Base-by-base conservation (phyloP, 495 filamentous ascomycete genomes). In the Aspergillus ellipticus region DNA sequence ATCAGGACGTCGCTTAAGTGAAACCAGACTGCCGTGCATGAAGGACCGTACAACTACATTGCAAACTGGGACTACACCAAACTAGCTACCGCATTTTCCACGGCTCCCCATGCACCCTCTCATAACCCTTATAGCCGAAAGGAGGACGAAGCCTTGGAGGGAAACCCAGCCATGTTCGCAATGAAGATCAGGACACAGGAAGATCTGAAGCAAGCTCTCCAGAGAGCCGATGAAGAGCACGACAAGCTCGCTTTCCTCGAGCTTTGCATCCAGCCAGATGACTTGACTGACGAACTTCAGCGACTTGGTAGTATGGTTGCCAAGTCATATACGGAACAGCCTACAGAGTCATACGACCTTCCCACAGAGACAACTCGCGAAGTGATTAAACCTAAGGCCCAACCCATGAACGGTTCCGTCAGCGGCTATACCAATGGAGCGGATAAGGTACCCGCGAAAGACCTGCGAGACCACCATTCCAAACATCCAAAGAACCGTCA, bases 31-130 rank as follows among this genome's bases (percentile, higher is more conserved):
- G 60, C 56, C 16, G 22, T 63, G 1, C 60, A 59, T 16, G 56
- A 63, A 6, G 56, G 56, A 13, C 56, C 60, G 9, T 63, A 63
- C 33, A 59, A 63, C 39, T 56, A 53, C 24, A 49, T 59, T 39
- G 50, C 35, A 4, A 57, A 57, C 39, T 63, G 60, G 60, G 46
- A 63, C 29, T 59, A 63, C 42, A 20, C 56, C 0, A 28, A 49
- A 22, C 21, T 63, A 8, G 60, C 60, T 0, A 26, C 33, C 2
- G 28, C 49, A 2, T 51, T 56, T 9, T 48, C 33, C 19, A 26
- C 42, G 5, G 33, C 24, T 9, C 37, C 51, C 16, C 51, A 59
- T 28, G 45, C 46, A 4, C 9, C 24, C 8, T 33, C 56, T 0
- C 19, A 54, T 39, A 54, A 54, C n/a, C 56, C 56, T 11, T 54